Base-by-base conservation (phyloP, 2,329 filamentous ascomycete species). In the Clarireedia sp. region DNA sequence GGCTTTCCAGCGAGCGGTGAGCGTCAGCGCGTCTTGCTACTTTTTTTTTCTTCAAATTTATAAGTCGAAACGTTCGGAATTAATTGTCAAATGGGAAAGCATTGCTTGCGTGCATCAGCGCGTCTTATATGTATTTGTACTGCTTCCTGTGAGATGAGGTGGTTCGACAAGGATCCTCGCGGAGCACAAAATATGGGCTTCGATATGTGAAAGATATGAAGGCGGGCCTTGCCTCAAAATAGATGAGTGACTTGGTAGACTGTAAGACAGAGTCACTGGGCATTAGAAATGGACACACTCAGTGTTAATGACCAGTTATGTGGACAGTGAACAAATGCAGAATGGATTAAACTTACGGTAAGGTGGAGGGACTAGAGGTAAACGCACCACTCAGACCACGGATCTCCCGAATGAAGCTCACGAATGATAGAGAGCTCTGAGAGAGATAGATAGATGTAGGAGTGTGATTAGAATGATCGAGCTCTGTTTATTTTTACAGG, bases 41-140 rank as follows among this genome's bases (percentile, higher is more conserved):
- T 56, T 66, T 62, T 64, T 62, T 57, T 66, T 62, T 64, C 62
- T 57, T 57, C 47, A 63, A 59, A 55, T 52, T 56, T 52, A 51
- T 60, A 51, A 59, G 54, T 63, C 56, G 46, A 50, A 51, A 37
- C 5, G 48, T 54, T 55, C 50, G 19, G 29, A 43, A 50, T 60
- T 51, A 56, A 37, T 56, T 46, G 50, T 62, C 59, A 50, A 64
- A 61, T 52, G 48, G 56, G 49, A 54, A 56, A 60, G 51, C 62
- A 64, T 64, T 57, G 48, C 50, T 61, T 49, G 59, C 58, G 56
- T 47, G 59, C 56, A 58, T 58, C 56, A 52, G 43, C 51, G 24
- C 51, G 57, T 47, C 50, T 51, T 57, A 56, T 59, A 51, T 56
- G 51, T 62, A 61, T 59, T 62, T 60, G 55, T 62, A 58, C 55